These are phyloP conservation scores for Penicillium canescens DNA, from an alignment of 495 filamentous ascomycete genomes.

Conservation along the genomic window DNA sequence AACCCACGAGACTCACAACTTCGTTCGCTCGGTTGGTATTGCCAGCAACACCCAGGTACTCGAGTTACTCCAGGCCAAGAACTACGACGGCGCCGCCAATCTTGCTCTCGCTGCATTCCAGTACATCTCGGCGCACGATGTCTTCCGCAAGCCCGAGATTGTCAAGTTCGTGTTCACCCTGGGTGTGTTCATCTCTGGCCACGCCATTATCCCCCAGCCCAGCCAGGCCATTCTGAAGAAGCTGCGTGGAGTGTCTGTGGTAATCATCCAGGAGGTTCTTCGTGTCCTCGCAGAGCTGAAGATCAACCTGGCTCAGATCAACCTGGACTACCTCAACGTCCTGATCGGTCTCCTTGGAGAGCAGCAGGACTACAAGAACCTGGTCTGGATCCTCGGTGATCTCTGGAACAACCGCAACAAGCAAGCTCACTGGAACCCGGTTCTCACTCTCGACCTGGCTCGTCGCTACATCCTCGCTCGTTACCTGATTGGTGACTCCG, in stretches of 20 bases:
- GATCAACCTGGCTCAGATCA: constrained; percentile 30
- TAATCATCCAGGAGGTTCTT: constrained; percentile 27
- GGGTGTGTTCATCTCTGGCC: constrained; percentile 28
- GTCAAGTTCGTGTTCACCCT: constrained; percentile 33
- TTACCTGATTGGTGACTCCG: constrained; percentile 32
- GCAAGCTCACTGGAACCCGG: constrained; percentile 18
- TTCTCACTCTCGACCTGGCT: constrained; percentile 35
- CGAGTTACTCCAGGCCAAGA: constrained; percentile 24
- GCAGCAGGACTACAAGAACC: constrained; percentile 37
- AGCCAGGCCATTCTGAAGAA: constrained; percentile 22
- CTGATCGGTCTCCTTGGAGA: constrained; percentile 37
- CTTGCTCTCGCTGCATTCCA: constrained; percentile 33
- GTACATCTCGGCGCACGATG: constrained; percentile 30
- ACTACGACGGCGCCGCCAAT: constrained; percentile 29
- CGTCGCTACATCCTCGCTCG: constrained; percentile 40
- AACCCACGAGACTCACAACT: constrained; percentile 31
- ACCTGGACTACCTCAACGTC: constrained; percentile 32
- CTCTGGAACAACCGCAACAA: constrained; percentile 38
- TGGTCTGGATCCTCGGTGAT: constrained; percentile 34
- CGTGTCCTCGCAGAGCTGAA: constrained; percentile 26
- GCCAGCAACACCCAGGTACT: constrained; percentile 32
- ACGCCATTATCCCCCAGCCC: constrained; percentile 15
- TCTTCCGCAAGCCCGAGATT: constrained; percentile 23
- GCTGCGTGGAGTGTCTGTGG: constrained; percentile 16
- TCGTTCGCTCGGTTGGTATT: constrained; percentile 39